A percentile compares a stretch with the other conserved stretches of the same genome.
phyloP scores from a whole-genome alignment of 1,139 yeast species.

The Saccharomycopsis hybrid region DNA sequence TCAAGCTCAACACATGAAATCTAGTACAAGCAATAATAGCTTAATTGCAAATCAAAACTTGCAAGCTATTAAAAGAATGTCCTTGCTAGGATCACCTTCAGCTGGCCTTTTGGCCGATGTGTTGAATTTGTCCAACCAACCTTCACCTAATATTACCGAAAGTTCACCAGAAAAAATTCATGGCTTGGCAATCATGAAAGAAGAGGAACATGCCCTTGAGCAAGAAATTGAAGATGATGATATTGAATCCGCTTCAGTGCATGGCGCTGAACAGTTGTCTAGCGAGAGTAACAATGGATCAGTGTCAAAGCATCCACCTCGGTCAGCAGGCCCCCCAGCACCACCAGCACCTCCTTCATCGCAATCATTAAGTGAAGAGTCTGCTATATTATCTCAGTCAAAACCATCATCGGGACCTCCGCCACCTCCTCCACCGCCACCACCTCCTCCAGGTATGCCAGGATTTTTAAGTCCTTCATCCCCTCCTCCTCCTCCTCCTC shows the following conservation, averaged over 20 bases:
- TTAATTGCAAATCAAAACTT: slow-evolving; percentile 55
- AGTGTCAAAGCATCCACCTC: no score
- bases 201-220: slow-evolving; percentile 20
- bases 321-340: slow-evolving; percentile 19
- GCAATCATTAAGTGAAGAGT: slow-evolving; percentile 25
- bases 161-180: slow-evolving; percentile 5
- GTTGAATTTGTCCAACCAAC: slow-evolving; percentile 7
- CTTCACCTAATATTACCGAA: neutral
- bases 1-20: neutral
- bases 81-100: slow-evolving; percentile 16
- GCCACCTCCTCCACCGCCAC: slow-evolving; percentile 29
- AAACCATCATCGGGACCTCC: slow-evolving; percentile 22
- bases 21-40: slow-evolving; percentile 48
- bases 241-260: neutral
- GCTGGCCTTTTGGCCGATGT: slow-evolving; percentile 20
- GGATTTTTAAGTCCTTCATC: slow-evolving; percentile 9
- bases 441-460: slow-evolving; percentile 29
- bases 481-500: slow-evolving; percentile 30
- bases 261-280: no score
- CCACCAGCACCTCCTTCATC: slow-evolving; percentile 32
- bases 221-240: neutral
- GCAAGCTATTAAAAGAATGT: slow-evolving; percentile 35
- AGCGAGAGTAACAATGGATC: no score
- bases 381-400: slow-evolving; percentile 23
- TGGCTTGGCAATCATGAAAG: slow-evolving; percentile 5